A percentile compares a stretch with the other conserved stretches of the same genome.
Evolutionary conservation across 208 protist species (phyloP).

Genomic region (Perkinsela sp.): DNA sequence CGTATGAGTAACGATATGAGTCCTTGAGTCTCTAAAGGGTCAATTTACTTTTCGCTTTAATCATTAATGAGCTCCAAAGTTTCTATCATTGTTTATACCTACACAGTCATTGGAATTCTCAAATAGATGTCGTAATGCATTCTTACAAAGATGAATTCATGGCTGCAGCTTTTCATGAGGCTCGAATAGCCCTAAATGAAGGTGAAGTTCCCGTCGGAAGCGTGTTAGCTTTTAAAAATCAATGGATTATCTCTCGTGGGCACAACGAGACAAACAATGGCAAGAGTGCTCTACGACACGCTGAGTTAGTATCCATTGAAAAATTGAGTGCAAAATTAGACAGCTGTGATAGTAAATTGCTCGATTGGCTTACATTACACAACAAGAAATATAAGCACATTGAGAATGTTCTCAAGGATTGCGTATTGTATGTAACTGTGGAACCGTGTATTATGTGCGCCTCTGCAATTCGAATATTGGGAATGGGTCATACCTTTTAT

Average conservation of each 20-base stretch:
- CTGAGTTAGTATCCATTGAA: constrained; percentile 50
- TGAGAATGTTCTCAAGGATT: constrained; percentile 14
- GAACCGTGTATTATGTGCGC: constrained; percentile 86
- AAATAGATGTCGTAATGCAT: too few species aligned
- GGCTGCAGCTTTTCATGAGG: constrained; percentile 21
- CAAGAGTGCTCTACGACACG: constrained; percentile 52
- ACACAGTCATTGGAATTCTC: too few species aligned
- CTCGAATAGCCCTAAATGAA: constrained; percentile 14
- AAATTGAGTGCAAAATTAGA: constrained; percentile 6
- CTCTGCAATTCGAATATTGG: constrained; percentile 35
- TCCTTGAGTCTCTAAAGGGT: too few species aligned
- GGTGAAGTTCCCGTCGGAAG: constrained; percentile 81
- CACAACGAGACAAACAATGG: constrained; percentile 63
- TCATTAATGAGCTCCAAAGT: too few species aligned
- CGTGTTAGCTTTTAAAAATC: constrained; percentile 32
- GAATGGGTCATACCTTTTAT: constrained; percentile 46
- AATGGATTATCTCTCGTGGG: constrained; percentile 15
- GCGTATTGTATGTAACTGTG: constrained; percentile 68
- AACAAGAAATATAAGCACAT: not conserved
- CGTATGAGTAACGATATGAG: too few species aligned
- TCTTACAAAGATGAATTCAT: constrained; percentile 25
- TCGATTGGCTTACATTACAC: constrained; percentile 1
- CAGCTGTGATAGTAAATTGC: not conserved
- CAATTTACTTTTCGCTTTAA: too few species aligned
- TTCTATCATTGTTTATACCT: too few species aligned